Evolutionary conservation across 1,284 basidiomycete species (phyloP), one percentile per base, ranked within the genome.

Genomic region (Naganishia sp.): DNA sequence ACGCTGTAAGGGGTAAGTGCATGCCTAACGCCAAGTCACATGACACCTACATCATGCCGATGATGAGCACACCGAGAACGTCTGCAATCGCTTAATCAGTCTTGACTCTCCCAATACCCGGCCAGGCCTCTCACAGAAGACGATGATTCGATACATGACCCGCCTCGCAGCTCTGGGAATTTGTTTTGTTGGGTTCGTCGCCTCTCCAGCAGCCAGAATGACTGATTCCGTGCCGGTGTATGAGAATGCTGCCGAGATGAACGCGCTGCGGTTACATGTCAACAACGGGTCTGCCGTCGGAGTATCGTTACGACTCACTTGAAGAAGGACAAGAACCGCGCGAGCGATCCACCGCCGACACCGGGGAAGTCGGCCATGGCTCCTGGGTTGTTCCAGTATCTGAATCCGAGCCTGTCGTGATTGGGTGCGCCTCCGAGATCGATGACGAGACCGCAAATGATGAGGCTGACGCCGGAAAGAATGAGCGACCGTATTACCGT

Each of bases 341-440:
- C 65, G 6, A 55, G 59, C 88, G 57, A 54, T 6, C 65, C 65
- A 18, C 59, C 59, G 5, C 59, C 59, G 6, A 66, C 59, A 25
- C 65, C 65, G 15, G 52, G 50, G 44, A 55, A 61, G 15, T 63
- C 59, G 1, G 18, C 53, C 48, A 71, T 64, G 33, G 59, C 67
- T 21, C 88, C 89, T 6, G 88, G 87, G 71, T 88, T 77, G 67
- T 83, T 84, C 89, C 89, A 90, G 79, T 85, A 90, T 9, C 81
- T 71, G 77, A 83, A 82, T 3, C 82, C 80, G 53, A 79, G 73
- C 10, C 85, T 82, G 48, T 81, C 74, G 66, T 77, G 74, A 68
- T 81, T 71, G 1, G 88, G 87, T 2, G 85, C 87, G 69, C 88
- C 88, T 64, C 88, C 89, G 21, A 88, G 84, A 73, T 89, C 87